Conservation (phyloP, 306 rosid genomes). For the Malus sieversii region DNA sequence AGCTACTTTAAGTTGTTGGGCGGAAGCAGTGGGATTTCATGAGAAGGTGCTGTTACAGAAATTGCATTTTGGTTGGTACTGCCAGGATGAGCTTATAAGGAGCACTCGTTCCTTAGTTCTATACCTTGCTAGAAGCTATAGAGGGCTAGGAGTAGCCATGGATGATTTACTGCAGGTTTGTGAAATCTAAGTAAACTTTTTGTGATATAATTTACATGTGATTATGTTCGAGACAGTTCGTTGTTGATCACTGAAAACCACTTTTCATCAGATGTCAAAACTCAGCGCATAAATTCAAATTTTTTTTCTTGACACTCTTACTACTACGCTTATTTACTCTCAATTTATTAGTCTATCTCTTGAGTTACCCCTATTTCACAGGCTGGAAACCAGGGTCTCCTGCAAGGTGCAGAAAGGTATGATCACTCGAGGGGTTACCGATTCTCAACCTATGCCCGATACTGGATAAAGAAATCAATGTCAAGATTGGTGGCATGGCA, state of each 20-base stretch:
- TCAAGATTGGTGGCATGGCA: constrained; percentile 53
- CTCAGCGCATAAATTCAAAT: background rate
- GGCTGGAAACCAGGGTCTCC: constrained; percentile 82
- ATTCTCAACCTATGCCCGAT: constrained; percentile 89
- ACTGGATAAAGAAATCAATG: constrained; percentile 89
- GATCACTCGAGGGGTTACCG: constrained; percentile 66
- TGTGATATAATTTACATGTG: background rate
- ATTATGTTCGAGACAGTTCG: background rate
- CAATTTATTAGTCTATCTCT: background rate
- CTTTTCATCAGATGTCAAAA: background rate
- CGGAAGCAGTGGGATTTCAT: constrained; percentile 63
- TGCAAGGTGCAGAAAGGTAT: constrained; percentile 90
- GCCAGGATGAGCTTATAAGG: constrained; percentile 70
- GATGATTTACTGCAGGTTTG: constrained; percentile 87
- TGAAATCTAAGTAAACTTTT: constrained; percentile 1
- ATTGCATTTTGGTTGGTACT: constrained; percentile 56
- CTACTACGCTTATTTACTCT: background rate
- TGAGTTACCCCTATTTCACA: constrained; percentile 9
- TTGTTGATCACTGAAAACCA: background rate
- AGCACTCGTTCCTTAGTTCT: constrained; percentile 68
- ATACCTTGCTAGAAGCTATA: constrained; percentile 66
- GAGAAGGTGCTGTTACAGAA: constrained; percentile 47
- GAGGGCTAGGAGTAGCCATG: constrained; percentile 66
- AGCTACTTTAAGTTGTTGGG: constrained; percentile 71
- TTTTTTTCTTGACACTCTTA: background rate